Conservation (phyloP, 129 eudicot genomes). For the Calendula officinalis region DNA sequence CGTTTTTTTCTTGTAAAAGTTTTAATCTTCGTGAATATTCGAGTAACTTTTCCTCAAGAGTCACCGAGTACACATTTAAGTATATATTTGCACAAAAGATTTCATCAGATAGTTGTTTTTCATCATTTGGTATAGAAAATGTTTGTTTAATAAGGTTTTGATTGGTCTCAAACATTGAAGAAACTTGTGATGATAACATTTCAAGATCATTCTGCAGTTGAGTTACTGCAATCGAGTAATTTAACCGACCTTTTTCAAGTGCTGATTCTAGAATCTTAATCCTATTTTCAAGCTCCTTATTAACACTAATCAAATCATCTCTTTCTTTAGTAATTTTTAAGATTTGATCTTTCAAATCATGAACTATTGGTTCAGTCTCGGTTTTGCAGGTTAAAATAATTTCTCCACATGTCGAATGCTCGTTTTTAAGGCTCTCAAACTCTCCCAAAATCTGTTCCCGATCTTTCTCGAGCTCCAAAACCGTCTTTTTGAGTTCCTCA, state of each 20-base stretch:
- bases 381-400: constrained; percentile 23
- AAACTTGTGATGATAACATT: constrained; percentile 77
- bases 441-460: constrained; percentile 18
- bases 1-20: constrained; percentile 53
- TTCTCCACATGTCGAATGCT: constrained; percentile 26
- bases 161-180: constrained; percentile 85
- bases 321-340: constrained; percentile 15
- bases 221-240: constrained; percentile 82
- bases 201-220: constrained; percentile 86
- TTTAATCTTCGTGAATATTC: constrained; percentile 42
- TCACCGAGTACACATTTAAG: constrained; percentile 61
- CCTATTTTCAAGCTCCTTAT: constrained; percentile 73
- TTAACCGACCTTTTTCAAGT: constrained; percentile 72
- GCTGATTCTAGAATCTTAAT: constrained; percentile 71
- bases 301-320: constrained; percentile 40
- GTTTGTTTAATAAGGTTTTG: constrained; percentile 69
- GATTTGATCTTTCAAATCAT: constrained; percentile 15
- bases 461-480: constrained; percentile 27
- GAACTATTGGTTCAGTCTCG: constrained; percentile 15
- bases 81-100: constrained; percentile 43
- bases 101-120: constrained; percentile 38
- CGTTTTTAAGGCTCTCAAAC: constrained; percentile 11
- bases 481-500: constrained; percentile 68
- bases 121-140: constrained; percentile 33
- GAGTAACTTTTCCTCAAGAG: constrained; percentile 45